A percentile compares a stretch with the other conserved stretches of the same genome.
Conservation (phyloP, 352 stramenopile genomes). For the Pythium dissotocum region DNA sequence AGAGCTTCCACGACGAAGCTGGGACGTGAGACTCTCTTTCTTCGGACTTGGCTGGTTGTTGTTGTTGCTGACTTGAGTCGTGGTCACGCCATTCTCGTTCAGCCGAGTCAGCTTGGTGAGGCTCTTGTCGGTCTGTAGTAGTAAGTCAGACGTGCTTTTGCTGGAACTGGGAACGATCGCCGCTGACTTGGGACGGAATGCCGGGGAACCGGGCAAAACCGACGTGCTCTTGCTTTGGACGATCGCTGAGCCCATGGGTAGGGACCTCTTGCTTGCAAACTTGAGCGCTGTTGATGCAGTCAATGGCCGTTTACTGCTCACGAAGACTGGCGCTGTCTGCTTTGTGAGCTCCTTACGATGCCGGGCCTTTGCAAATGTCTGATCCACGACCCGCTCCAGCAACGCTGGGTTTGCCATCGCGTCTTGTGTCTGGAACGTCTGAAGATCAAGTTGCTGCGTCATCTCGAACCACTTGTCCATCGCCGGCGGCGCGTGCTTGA, state of each 20-base stretch:
- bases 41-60: not conserved
- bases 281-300: constrained; percentile 8
- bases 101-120: constrained; percentile 29
- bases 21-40: not conserved
- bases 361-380: constrained; percentile 7
- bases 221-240: not conserved
- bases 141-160: constrained; percentile 33
- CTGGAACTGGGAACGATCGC: constrained; percentile 33
- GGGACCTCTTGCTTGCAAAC: constrained; percentile 16
- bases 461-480: constrained; percentile 34
- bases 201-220: not conserved
- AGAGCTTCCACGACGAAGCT: not conserved
- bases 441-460: constrained; percentile 24
- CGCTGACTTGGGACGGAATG: constrained; percentile 47
- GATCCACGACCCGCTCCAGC: constrained; percentile 22
- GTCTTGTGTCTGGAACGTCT: not conserved
- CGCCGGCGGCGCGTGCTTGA: constrained; percentile 21
- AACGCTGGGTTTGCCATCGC: constrained; percentile 3
- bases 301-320: constrained; percentile 13
- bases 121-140: not conserved
- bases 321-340: constrained; percentile 1
- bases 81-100: constrained; percentile 13
- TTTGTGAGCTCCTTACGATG: constrained; percentile 1
- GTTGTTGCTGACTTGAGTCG: not conserved
- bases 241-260: constrained; percentile 9